Evolutionary conservation across 2,329 filamentous ascomycete genomes (phyloP).

Genomic region (Exophiala sp.): DNA sequence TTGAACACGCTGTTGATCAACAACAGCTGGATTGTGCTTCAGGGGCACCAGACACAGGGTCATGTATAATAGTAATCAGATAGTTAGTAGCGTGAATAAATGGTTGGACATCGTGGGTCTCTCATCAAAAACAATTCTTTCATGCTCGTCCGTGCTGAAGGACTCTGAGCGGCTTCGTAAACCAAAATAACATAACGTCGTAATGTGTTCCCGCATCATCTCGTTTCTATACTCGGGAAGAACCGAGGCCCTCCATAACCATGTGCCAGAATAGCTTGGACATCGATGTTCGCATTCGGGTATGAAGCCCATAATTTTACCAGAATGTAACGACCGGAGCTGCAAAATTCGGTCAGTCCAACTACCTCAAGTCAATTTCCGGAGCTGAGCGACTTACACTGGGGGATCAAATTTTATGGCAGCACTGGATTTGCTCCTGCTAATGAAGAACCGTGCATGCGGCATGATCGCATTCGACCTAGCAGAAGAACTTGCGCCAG

Average conservation of each 20-base stretch:
- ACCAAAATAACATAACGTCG: neutral
- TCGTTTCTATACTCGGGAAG: slow-evolving; percentile 66
- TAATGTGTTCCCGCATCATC: slow-evolving; percentile 39
- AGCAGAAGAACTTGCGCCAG: slow-evolving; percentile 33
- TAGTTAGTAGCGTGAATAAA: neutral
- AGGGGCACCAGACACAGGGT: too few species aligned
- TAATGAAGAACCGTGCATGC: slow-evolving; percentile 79
- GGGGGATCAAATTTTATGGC: slow-evolving; percentile 82
- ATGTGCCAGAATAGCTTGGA: slow-evolving; percentile 77
- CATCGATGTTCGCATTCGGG: slow-evolving; percentile 76
- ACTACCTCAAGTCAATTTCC: neutral
- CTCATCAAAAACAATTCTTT: too few species aligned
- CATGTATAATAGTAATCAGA: too few species aligned
- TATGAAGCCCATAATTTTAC: slow-evolving; percentile 86
- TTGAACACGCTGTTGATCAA: too few species aligned
- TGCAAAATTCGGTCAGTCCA: slow-evolving; percentile 13
- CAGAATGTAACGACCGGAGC: slow-evolving; percentile 71
- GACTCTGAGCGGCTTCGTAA: neutral
- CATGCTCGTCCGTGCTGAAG: too few species aligned
- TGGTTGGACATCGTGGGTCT: neutral
- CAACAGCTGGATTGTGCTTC: too few species aligned
- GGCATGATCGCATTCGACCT: slow-evolving; percentile 59
- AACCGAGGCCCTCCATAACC: slow-evolving; percentile 84
- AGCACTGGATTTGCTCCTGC: slow-evolving; percentile 76
- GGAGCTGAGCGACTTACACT: slow-evolving; percentile 46